phyloP scores from a whole-genome alignment of 306 rosid genomes.

The Castanospermum australe region DNA sequence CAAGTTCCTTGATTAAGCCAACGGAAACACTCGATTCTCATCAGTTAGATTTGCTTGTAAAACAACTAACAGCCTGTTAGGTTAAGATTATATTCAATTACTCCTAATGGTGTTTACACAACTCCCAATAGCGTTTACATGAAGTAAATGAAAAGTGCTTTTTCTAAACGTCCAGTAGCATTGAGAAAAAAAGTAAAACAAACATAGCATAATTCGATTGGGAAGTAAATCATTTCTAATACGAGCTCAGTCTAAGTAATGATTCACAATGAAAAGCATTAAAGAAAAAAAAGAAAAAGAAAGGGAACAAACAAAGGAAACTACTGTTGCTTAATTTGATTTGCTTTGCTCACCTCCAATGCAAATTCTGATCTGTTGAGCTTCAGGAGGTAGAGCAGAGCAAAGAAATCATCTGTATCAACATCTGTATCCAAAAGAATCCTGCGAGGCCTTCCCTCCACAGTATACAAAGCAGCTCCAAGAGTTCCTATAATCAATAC shows the following conservation, averaged over 20 bases:
- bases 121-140: too few relatives aligned
- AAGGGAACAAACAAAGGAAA: background rate
- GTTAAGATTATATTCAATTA: too few relatives aligned
- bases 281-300: background rate
- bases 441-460: constrained; percentile 47
- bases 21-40: background rate
- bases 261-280: background rate
- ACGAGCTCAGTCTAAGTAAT: background rate
- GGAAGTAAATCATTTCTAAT: background rate
- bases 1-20: background rate
- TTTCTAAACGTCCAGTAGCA: too few relatives aligned
- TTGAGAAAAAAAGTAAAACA: too few relatives aligned
- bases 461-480: constrained; percentile 29
- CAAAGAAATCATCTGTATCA: constrained; percentile 86
- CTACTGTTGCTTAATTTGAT: too few relatives aligned
- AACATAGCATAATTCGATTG: too few relatives aligned
- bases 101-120: too few relatives aligned
- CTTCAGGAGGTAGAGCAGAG: constrained; percentile 78
- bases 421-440: constrained; percentile 85
- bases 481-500: constrained; percentile 20
- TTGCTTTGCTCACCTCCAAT: constrained; percentile 65
- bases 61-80: too few relatives aligned
- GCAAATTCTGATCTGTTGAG: constrained; percentile 67
- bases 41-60: background rate
- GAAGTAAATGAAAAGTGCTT: too few relatives aligned